A percentile compares a stretch with the other conserved stretches of the same genome.
These are phyloP conservation scores for Cercospora sesami DNA, from an alignment of 2,329 filamentous ascomycete genomes.

Conservation along the genomic window DNA sequence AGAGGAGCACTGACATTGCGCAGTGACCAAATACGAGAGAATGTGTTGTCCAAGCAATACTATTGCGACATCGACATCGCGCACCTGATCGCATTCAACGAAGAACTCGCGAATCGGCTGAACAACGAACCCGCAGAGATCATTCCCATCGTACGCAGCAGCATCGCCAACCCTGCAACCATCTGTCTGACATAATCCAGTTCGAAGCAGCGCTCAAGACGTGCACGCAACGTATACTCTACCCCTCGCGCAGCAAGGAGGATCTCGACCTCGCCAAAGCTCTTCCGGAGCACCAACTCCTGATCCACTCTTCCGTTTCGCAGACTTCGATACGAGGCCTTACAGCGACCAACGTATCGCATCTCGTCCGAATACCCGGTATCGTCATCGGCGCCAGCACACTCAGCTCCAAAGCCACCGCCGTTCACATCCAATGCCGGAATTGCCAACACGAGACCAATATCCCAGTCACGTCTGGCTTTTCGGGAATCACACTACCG, in stretches of 20 bases:
- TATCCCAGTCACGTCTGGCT: conserved; percentile 77
- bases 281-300: conserved; percentile 84
- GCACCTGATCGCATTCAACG: conserved; percentile 93
- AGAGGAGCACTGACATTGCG: conserved; percentile 34
- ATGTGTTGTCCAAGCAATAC: conserved; percentile 89
- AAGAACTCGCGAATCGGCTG: conserved; percentile 87
- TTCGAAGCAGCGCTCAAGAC: conserved; percentile 88
- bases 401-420: conserved; percentile 91
- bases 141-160: conserved; percentile 72
- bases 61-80: conserved; percentile 95
- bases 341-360: conserved; percentile 86
- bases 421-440: conserved; percentile 82
- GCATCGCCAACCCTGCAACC: neutral
- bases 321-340: conserved; percentile 92
- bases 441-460: conserved; percentile 74
- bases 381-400: conserved; percentile 98
- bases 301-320: conserved; percentile 87
- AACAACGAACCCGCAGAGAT: conserved; percentile 88
- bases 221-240: conserved; percentile 92
- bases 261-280: conserved; percentile 51
- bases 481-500: conserved; percentile 82
- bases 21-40: conserved; percentile 93
- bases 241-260: conserved; percentile 67
- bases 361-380: conserved; percentile 92
- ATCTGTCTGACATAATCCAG: conserved; percentile 50